A percentile compares a stretch with the other conserved stretches of the same genome.
These are phyloP conservation scores for Solanum corneliomulleri DNA, from an alignment of 257 asterid species.

Conservation along the genomic window DNA sequence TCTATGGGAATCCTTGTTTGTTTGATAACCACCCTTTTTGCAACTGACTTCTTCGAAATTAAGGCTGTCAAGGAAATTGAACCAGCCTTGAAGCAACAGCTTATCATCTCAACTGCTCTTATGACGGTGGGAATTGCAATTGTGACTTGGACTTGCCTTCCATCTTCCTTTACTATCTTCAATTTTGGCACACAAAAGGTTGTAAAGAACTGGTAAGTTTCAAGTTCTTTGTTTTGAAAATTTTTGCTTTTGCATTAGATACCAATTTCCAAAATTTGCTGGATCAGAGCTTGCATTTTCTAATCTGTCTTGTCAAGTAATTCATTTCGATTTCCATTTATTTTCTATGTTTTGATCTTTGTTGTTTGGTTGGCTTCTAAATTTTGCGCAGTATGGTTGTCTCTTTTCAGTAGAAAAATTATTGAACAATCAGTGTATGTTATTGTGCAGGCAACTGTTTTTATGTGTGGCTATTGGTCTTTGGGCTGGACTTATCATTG, in stretches of 20 bases:
- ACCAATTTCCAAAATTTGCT: not conserved
- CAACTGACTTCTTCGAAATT: not conserved
- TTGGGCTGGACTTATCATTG: slow-evolving; percentile 25
- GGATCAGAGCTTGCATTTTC: not conserved
- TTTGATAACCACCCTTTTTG: slow-evolving; percentile 60
- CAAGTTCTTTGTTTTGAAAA: not conserved
- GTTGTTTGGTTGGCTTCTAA: not conserved
- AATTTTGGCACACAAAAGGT: slow-evolving; percentile 67
- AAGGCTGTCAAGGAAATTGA: not conserved
- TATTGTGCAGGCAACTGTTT: slow-evolving; percentile 60
- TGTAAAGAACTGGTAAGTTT: slow-evolving; percentile 42
- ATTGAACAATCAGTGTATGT: not conserved
- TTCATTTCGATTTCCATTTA: not conserved
- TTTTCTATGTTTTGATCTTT: not conserved
- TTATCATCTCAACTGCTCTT: slow-evolving; percentile 67
- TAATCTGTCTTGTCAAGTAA: not conserved
- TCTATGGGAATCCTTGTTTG: slow-evolving; percentile 84
- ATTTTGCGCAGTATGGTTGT: not conserved
- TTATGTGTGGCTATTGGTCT: slow-evolving; percentile 80
- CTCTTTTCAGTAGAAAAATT: not conserved
- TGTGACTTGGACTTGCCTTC: slow-evolving; percentile 68
- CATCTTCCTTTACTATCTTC: slow-evolving; percentile 68
- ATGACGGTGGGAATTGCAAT: slow-evolving; percentile 72
- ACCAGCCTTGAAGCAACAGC: slow-evolving; percentile 53
- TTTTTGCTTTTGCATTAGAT: not conserved